phyloP scores from a whole-genome alignment of 495 filamentous ascomycete species.

The Aspergillus heteromorphus region DNA sequence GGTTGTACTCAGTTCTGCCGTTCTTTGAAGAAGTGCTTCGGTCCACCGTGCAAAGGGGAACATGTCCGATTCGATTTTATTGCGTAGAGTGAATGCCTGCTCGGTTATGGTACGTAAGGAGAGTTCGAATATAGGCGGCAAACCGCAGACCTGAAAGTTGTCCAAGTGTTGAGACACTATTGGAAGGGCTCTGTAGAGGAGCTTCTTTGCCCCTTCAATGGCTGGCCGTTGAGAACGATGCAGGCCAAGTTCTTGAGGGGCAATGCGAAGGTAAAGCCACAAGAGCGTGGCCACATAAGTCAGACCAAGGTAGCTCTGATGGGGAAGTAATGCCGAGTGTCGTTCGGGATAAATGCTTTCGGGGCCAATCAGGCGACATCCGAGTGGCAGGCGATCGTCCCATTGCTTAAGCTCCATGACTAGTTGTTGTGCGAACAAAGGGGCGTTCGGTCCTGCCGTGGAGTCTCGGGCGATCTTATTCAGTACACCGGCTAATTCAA shows the following conservation, averaged over 20 bases:
- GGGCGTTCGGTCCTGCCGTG: constrained; percentile 26
- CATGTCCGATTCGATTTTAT: constrained; percentile 27
- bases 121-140: constrained; percentile 45
- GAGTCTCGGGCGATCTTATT: constrained; percentile 38
- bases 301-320: constrained; percentile 44
- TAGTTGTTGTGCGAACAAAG: constrained; percentile 35
- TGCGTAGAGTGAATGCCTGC: constrained; percentile 30
- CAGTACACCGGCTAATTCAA: constrained; percentile 44
- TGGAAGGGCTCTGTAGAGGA: constrained; percentile 37
- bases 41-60: constrained; percentile 39
- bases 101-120: constrained; percentile 36
- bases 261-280: constrained; percentile 38
- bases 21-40: constrained; percentile 33
- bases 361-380: constrained; percentile 37
- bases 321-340: constrained; percentile 40
- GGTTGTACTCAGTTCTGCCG: constrained; percentile 18
- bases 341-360: constrained; percentile 42
- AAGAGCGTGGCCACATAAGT: constrained; percentile 44
- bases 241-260: constrained; percentile 28
- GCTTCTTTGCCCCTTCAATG: constrained; percentile 39
- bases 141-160: constrained; percentile 41
- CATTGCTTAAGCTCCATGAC: constrained; percentile 37
- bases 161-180: constrained; percentile 44
- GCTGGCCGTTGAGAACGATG: constrained; percentile 35
- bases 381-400: constrained; percentile 38